Evolutionary conservation across 1,139 yeast genomes (phyloP).

Genomic region (Ogataea hybrid): DNA sequence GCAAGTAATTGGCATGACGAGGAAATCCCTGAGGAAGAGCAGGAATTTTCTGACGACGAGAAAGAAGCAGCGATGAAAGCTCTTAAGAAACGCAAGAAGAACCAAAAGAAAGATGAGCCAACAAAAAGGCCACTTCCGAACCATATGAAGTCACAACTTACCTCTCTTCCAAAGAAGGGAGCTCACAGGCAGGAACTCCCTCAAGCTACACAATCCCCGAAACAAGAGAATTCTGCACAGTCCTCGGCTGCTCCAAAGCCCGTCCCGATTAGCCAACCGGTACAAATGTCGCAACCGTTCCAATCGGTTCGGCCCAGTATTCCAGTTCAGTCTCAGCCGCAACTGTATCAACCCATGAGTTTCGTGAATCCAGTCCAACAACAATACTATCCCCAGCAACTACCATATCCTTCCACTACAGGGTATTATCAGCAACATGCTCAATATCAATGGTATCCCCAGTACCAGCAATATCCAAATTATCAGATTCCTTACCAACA

Average conservation of each 20-base stretch:
- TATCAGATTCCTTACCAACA: background rate
- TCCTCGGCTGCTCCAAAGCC: too few relatives aligned
- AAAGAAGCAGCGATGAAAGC: slow-evolving; percentile 66
- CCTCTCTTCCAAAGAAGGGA: slow-evolving; percentile 23
- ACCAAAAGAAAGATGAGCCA: slow-evolving; percentile 34
- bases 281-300: background rate
- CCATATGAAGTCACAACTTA: slow-evolving; percentile 27
- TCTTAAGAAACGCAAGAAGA: slow-evolving; percentile 51
- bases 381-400: slow-evolving; percentile 14
- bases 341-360: slow-evolving; percentile 18
- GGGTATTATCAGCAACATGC: slow-evolving; percentile 6
- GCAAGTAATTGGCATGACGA: slow-evolving; percentile 96
- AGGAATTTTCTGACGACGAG: slow-evolving; percentile 94
- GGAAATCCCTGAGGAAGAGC: slow-evolving; percentile 89
- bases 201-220: background rate
- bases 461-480: slow-evolving; percentile 12
- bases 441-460: slow-evolving; percentile 15
- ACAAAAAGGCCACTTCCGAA: slow-evolving; percentile 16
- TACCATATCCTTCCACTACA: background rate
- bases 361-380: slow-evolving; percentile 3
- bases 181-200: background rate
- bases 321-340: slow-evolving; percentile 14
- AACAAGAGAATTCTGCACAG: background rate
- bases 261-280: background rate
- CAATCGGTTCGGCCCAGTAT: slow-evolving; percentile 1